Evolutionary conservation across 305 asterid genomes (phyloP), one percentile per base, ranked within the genome.

Genomic region (Fraxinus angustifolia): DNA sequence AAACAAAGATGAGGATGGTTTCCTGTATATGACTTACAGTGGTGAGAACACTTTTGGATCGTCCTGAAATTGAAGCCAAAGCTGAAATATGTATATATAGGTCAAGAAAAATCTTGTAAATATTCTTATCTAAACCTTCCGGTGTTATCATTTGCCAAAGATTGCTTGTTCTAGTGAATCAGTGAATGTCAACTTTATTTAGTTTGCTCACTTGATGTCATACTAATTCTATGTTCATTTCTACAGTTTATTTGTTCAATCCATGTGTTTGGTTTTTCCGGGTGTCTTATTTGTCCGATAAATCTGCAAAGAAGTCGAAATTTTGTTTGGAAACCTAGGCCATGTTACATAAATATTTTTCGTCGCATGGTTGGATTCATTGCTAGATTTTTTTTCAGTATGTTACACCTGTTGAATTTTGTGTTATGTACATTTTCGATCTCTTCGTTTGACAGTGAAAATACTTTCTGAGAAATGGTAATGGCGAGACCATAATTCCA

Each of bases 21-120:
- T 95, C 89, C 91, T 95, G 0, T 93, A 93, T 92, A 93, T 95
- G 99, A 95, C 97, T 77, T 95, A 95, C 93, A 95, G 99, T 79
- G 99, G 99, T 2, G 99, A 95, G 90, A 95, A 95, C 79, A 93
- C 99, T 6, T 95, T 95, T 42, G 99, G 99, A 77, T 89, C 81
- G 4, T 82, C 88, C 90, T 91, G 91, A 94, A 85, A 33, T 68
- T 19, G 79, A 86, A 42, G 50, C n/a, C 56, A 28, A 36, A 35
- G 17, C 36, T 21, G 40, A 62, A 85, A 79, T 73, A 65, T 89
- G 93, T 91, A 81, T 42, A 45, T 45, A 91, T 90, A 81, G 77
- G 60, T 80, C 67, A 72, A 71, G 84, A 74, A 80, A 85, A 85
- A 0, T 42, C 82, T 73, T 93, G 96, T 91, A 91, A 83, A 93